phyloP scores from a whole-genome alignment of 257 asterid genomes.

The Scutellaria minor region DNA sequence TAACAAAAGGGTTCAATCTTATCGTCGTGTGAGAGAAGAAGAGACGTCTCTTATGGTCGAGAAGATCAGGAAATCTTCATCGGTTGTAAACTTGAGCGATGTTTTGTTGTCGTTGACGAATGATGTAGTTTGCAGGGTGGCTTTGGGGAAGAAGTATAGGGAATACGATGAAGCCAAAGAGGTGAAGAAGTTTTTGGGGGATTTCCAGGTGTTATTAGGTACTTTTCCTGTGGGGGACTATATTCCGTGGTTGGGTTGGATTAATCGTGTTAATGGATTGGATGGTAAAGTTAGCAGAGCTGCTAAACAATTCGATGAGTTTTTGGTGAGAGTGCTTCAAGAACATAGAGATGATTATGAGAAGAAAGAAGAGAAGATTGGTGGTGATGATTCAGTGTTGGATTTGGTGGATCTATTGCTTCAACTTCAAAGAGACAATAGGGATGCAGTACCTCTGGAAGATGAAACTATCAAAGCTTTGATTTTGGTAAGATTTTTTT shows the following conservation, averaged over 20 bases:
- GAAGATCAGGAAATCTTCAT: conserved; percentile 27
- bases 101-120: conserved; percentile 33
- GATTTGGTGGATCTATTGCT: conserved; percentile 59
- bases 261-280: conserved; percentile 41
- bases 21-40: conserved; percentile 41
- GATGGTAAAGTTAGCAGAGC: conserved; percentile 37
- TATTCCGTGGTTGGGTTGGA: conserved; percentile 52
- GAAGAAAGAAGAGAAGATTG: background rate
- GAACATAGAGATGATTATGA: conserved; percentile 32
- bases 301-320: conserved; percentile 42
- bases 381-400: background rate
- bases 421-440: conserved; percentile 35
- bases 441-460: conserved; percentile 9
- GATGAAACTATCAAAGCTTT: conserved; percentile 43
- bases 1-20: conserved; percentile 49
- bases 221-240: conserved; percentile 36
- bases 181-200: background rate
- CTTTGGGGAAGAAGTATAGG: too few species aligned
- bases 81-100: conserved; percentile 43
- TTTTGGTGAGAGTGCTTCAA: conserved; percentile 43
- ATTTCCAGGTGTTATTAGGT: conserved; percentile 27
- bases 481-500: conserved; percentile 40
- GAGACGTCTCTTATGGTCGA: conserved; percentile 50
- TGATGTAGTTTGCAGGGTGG: conserved; percentile 46
- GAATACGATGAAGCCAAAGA: background rate